Percentiles rank a stretch among this genome's conserved stretches.
Evolutionary conservation across 2,329 filamentous ascomycete species (phyloP).

Genomic region (Colletotrichum lini): DNA sequence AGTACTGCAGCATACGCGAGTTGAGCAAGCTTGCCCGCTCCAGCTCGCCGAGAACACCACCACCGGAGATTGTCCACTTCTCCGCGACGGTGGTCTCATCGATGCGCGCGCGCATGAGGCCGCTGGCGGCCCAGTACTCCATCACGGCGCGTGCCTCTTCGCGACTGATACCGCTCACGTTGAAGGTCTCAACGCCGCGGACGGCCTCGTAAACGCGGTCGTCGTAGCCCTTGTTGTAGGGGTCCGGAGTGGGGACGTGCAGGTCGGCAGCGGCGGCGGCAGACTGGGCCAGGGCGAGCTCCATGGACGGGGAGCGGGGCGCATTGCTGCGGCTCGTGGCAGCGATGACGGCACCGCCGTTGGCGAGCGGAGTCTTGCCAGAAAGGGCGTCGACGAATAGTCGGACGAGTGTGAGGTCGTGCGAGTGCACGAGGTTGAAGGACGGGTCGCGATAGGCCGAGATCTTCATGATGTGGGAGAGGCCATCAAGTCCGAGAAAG

Average conservation of each 20-base stretch:
- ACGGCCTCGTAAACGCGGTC: conserved; percentile 68
- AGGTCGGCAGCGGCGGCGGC: conserved; percentile 58
- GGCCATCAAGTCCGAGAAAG: conserved; percentile 82
- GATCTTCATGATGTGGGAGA: conserved; percentile 84
- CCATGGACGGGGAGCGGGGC: conserved; percentile 74
- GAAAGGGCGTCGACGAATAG: conserved; percentile 82
- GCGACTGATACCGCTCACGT: conserved; percentile 78
- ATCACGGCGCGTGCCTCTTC: conserved; percentile 83
- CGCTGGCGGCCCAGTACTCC: conserved; percentile 94
- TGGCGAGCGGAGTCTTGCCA: conserved; percentile 69
- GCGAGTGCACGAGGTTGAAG: conserved; percentile 84
- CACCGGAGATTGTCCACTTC: conserved; percentile 87
- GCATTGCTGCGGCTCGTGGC: conserved; percentile 81
- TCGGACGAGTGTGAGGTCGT: conserved; percentile 83
- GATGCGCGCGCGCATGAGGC: conserved; percentile 79
- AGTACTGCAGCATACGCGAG: conserved; percentile 55
- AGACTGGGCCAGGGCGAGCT: conserved; percentile 75
- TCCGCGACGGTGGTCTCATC: conserved; percentile 81
- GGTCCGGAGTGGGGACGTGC: conserved; percentile 61
- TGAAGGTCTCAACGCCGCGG: conserved; percentile 65
- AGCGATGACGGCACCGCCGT: conserved; percentile 85
- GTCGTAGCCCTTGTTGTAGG: conserved; percentile 71
- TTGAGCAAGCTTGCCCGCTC: conserved; percentile 74
- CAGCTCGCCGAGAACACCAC: conserved; percentile 88
- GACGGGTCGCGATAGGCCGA: conserved; percentile 82